These are phyloP conservation scores for Mycena polygramma DNA, from an alignment of 768 basidiomycete species.

Conservation along the genomic window DNA sequence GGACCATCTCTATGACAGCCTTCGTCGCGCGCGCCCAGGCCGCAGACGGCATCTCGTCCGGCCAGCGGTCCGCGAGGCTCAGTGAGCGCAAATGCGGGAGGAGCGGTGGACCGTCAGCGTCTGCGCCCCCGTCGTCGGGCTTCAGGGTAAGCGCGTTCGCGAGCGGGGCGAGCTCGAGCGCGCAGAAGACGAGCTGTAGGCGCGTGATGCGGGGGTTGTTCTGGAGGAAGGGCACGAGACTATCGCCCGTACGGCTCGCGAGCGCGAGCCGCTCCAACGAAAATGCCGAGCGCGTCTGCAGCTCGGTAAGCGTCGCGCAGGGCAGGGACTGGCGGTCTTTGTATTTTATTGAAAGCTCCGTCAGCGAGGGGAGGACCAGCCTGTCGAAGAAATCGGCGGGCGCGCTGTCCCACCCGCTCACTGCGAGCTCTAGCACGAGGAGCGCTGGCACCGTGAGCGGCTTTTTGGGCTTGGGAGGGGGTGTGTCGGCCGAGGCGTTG, in stretches of 20 bases:
- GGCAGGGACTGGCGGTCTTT: slow-evolving; percentile 8
- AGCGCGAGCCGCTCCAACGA: slow-evolving; percentile 25
- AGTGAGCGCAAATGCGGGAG: slow-evolving; percentile 14
- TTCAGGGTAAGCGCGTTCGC: slow-evolving; percentile 1
- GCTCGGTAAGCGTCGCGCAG: slow-evolving; percentile 9
- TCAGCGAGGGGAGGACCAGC: slow-evolving; percentile 28
- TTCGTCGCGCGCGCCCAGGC: slow-evolving; percentile 24
- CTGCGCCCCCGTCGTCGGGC: not conserved
- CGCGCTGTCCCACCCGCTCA: slow-evolving; percentile 17
- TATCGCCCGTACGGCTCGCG: slow-evolving; percentile 13
- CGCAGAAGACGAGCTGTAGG: slow-evolving; percentile 28
- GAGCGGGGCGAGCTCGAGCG: slow-evolving; percentile 6
- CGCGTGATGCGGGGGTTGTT: slow-evolving; percentile 21
- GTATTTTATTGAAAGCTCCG: slow-evolving; percentile 24
- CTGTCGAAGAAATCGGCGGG: slow-evolving; percentile 26
- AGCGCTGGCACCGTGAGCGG: slow-evolving; percentile 21
- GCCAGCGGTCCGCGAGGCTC: slow-evolving; percentile 18
- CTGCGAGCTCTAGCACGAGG: slow-evolving; percentile 13
- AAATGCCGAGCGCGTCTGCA: slow-evolving; percentile 30
- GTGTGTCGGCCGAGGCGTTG: not conserved
- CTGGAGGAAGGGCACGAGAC: slow-evolving; percentile 23
- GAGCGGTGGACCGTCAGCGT: not conserved
- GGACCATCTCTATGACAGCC: slow-evolving; percentile 27
- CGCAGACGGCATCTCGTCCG: slow-evolving; percentile 12
- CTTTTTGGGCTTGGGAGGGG: slow-evolving; percentile 2